Evolutionary conservation across 1,284 basidiomycete species (phyloP), one percentile per base, ranked within the genome.

Genomic region (Golubevia pallescens): DNA sequence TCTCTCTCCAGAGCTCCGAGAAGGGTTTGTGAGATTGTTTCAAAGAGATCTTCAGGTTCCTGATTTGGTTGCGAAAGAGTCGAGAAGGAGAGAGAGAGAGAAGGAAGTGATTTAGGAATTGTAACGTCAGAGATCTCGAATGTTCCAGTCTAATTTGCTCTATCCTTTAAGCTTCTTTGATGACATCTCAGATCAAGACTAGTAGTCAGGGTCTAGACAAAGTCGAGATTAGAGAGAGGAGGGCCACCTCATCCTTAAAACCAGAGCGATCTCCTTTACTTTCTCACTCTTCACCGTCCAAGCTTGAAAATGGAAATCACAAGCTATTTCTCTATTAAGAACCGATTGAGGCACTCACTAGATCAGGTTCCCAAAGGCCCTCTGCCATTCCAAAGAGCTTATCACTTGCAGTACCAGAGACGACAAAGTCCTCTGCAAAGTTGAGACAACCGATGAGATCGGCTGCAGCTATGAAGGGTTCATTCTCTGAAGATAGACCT

Each of bases 331-430:
- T 32, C 19, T 24, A 58, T 16, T 42, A 7, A n/a, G 38, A 20
- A 24, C 55, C 38, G 23, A 20, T 55, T n/a, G 1, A 7, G 7
- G 13, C 3, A 86, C 87, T 72, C 70, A 88, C 88, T 85, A 99
- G 88, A 86, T 95, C 93, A 4, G 95, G 94, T 87, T 99, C 96
- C 97, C 97, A 99, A 53, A 99, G 89, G 3, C 95, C 94, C 87
- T 99, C 97, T 53, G 97, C 97, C 75, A 97, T 92, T 91, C 97
- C 97, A 83, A 92, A 98, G 75, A 99, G 88, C 88, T 98, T 98
- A 78, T 91, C 90, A 74, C 92, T 92, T 20, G 97, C 97, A 2
- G 95, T 96, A 14, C 97, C 97, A 21, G 93, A 91, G 13, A 99
- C 96, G 65, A 97, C 94, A 81, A 99, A 99, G 87, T 99, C 97